Percentiles rank a stretch among this genome's conserved stretches.
These are phyloP conservation scores for Phialocephala sp. DNA, from an alignment of 2,329 filamentous ascomycete genomes.

Conservation along the genomic window DNA sequence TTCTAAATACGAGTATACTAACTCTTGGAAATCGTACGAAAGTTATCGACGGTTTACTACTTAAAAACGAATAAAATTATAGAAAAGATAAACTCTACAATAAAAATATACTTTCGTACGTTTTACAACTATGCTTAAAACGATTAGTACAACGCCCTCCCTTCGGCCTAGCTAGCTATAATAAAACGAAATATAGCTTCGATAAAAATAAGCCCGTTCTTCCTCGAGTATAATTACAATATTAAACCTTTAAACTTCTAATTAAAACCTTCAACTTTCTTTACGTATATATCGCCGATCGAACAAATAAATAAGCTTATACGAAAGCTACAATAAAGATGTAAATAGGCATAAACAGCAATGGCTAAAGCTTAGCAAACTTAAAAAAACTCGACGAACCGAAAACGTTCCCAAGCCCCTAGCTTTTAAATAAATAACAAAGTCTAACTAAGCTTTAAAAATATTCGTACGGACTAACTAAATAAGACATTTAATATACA, in stretches of 20 bases:
- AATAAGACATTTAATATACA: neutral
- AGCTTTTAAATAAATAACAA: too few relatives aligned
- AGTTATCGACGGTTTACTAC: neutral
- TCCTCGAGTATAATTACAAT: neutral
- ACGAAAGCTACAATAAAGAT: neutral
- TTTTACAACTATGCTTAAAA: too few relatives aligned
- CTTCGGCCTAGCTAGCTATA: too few relatives aligned
- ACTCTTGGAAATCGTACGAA: neutral
- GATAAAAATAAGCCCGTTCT: neutral
- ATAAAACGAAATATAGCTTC: neutral
- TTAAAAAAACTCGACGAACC: too few relatives aligned
- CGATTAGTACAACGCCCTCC: too few relatives aligned
- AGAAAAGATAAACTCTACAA: neutral
- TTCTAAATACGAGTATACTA: too few relatives aligned
- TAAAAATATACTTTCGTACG: neutral
- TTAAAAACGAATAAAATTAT: neutral
- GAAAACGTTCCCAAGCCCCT: too few relatives aligned
- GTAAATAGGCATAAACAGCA: neutral
- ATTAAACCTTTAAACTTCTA: too few relatives aligned
- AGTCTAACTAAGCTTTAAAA: too few relatives aligned
- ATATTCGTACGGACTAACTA: neutral
- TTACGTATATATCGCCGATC: too few relatives aligned
- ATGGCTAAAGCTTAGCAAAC: slow-evolving; percentile 1
- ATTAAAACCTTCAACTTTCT: too few relatives aligned
- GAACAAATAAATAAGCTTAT: neutral